Conservation (phyloP, 352 stramenopile genomes). For the Peronospora belbahrii region DNA sequence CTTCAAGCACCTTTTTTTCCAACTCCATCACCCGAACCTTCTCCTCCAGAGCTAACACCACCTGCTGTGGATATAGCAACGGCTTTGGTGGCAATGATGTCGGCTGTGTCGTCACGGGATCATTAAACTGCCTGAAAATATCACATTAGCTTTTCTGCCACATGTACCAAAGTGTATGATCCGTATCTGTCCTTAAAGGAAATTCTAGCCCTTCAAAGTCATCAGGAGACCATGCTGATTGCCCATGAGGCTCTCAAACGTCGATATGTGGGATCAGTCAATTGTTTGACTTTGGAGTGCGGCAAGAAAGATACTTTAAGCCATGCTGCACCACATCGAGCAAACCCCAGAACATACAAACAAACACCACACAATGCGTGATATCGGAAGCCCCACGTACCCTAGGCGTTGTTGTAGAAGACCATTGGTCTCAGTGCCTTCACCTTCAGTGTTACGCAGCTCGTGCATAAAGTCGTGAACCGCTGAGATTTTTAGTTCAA, state of each 20-base stretch:
- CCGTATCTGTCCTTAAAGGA: slow-evolving; percentile 86
- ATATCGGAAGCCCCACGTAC: slow-evolving; percentile 25
- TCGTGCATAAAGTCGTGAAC: slow-evolving; percentile 64
- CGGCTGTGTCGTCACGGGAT: slow-evolving; percentile 21
- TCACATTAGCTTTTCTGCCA: neutral
- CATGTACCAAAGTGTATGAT: slow-evolving; percentile 40
- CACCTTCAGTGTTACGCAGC: slow-evolving; percentile 33
- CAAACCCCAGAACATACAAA: slow-evolving; percentile 11
- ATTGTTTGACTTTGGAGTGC: slow-evolving; percentile 5
- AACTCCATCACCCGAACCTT: slow-evolving; percentile 27
- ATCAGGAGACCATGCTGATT: slow-evolving; percentile 60
- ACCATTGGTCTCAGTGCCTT: slow-evolving; percentile 47
- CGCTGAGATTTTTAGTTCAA: slow-evolving; percentile 46
- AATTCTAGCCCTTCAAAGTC: slow-evolving; percentile 85
- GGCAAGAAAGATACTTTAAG: slow-evolving; percentile 1
- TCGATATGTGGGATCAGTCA: slow-evolving; percentile 22
- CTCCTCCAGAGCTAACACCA: slow-evolving; percentile 36
- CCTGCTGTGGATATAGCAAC: slow-evolving; percentile 31
- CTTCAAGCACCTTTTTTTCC: slow-evolving; percentile 36
- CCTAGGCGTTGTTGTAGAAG: slow-evolving; percentile 40
- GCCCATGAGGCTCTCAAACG: slow-evolving; percentile 1
- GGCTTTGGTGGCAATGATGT: slow-evolving; percentile 24
- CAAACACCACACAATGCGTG: slow-evolving; percentile 1
- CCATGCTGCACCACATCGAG: slow-evolving; percentile 14
- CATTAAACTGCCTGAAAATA: slow-evolving; percentile 21